Base-by-base conservation (phyloP, 352 stramenopile genomes). In the Globisporangium viniferum region DNA sequence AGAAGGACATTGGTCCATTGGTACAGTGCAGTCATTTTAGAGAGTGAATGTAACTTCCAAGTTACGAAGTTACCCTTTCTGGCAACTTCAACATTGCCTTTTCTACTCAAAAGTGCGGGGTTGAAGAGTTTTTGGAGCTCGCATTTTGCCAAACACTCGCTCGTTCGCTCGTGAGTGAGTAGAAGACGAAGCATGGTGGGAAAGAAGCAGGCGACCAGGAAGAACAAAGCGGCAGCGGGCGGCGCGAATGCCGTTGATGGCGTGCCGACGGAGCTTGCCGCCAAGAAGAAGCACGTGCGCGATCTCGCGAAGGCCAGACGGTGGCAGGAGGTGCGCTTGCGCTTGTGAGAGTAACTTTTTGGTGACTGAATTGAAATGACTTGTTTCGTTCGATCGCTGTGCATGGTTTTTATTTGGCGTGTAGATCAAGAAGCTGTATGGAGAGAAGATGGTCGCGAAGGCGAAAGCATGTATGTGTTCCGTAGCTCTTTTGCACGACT, bases 271-370 rank as follows among this genome's bases (percentile, higher is more conserved):
- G 75, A 81, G 6, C 74, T 87, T 18, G 72, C 79, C 35, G 69
- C 66, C 33, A 95, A 95, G 74, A 93, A 93, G 68, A 81, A 85
- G 61, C 82, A 94, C 55, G 84, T 93, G 65, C 86, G 80, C 29
- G 81, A 92, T 44, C 62, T 94, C 48, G 82, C 83, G 24, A 88
- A 86, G 57, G 55, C 41, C 20, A 62, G 72, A 12, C 64, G 75
- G 1, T 92, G 81, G 83, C 61, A 73, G 5, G 75, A 91, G 82
- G 86, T 92, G 59, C 9, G 56, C 22, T 27, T 59, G 6, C 15
- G 29, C 15, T 59, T 39, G 54, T 12, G 29, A 5, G 14, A 20
- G 48, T 20, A 31, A 15, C 48, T 29, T 54, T n/a, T 22, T 22
- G 22, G 20, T 22, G 48, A 31, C 7, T 20, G 48, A 54, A 4